Evolutionary conservation across 179 eudicot species (phyloP), one percentile per base, ranked within the genome.

Genomic region (Actinidia chinensis): DNA sequence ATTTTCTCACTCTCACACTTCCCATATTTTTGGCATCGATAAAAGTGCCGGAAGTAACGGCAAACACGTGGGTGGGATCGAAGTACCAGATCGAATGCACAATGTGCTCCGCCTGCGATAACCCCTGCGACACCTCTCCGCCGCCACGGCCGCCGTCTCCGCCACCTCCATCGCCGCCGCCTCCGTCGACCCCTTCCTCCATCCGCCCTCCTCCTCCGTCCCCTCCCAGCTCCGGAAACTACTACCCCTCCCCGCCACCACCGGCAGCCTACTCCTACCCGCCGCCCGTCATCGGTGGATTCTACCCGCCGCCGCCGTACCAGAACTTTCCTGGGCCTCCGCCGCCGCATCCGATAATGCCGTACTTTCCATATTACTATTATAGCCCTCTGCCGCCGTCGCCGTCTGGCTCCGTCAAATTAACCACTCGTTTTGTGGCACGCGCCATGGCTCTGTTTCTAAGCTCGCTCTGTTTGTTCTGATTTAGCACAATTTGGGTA

Each of bases 301-400:
- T 73, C 50, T 72, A 51, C 73, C 89, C 59, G 0, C 80, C 93
- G 0, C 90, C 85, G 60, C 91, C 85, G 65, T 75, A 78, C 44
- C 36, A 6, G 0, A 86, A 63, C 40, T 90, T 82, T 23, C 82
- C 92, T 0, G 70, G 81, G 6, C 97, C 97, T 14, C 93, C 91
- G 18, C 97, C 97, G 5, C 98, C 97, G 2, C 93, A 93, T 80
- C 98, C 97, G 0, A 94, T 94, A 68, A 92, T 91, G 0, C 91
- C 93, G 0, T 94, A 93, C 76, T 94, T 90, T 52, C 98, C 97
- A 0, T 94, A 47, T 51, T 94, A 94, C 86, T 92, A 82, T 22
- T 79, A 89, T 46, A 91, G 17, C 58, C 97, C 93, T 5, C 97
- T 97, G 0, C 86, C 92, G 0, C 46, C 83, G 14, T 0, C 20